Evolutionary conservation across 1,284 basidiomycete species (phyloP).

Genomic region (Melampsora americana): DNA sequence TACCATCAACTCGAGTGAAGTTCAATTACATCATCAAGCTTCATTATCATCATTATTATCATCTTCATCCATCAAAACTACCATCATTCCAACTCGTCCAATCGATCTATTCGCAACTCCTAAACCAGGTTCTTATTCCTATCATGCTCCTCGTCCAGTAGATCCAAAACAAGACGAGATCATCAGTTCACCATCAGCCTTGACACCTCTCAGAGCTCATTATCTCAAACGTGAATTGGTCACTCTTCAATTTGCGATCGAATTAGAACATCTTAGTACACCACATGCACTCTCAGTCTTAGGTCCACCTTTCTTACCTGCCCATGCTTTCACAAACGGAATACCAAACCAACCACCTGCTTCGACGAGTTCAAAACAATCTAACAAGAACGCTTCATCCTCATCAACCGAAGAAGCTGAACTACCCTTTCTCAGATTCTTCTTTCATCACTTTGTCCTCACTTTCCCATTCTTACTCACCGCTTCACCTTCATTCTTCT

Average conservation of each 20-base stretch:
- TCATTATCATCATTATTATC: too few species aligned
- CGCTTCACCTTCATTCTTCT: constrained; percentile 82
- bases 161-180: background rate
- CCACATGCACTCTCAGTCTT: constrained; percentile 76
- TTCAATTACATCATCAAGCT: too few species aligned
- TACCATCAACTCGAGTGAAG: too few species aligned
- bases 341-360: constrained; percentile 43
- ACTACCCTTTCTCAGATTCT: constrained; percentile 78
- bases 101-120: too few species aligned
- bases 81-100: too few species aligned
- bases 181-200: constrained; percentile 47
- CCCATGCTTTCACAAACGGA: constrained; percentile 48
- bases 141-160: too few species aligned
- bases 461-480: constrained; percentile 87
- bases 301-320: constrained; percentile 74
- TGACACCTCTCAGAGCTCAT: constrained; percentile 82
- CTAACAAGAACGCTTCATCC: background rate
- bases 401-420: constrained; percentile 2
- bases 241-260: constrained; percentile 73
- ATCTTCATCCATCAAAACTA: too few species aligned
- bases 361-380: constrained; percentile 29
- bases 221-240: constrained; percentile 95
- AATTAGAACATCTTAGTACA: constrained; percentile 68
- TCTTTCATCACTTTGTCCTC: constrained; percentile 83
- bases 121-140: too few species aligned